These are phyloP conservation scores for Macrocybe gigantea DNA, from an alignment of 768 basidiomycete species.

Conservation along the genomic window DNA sequence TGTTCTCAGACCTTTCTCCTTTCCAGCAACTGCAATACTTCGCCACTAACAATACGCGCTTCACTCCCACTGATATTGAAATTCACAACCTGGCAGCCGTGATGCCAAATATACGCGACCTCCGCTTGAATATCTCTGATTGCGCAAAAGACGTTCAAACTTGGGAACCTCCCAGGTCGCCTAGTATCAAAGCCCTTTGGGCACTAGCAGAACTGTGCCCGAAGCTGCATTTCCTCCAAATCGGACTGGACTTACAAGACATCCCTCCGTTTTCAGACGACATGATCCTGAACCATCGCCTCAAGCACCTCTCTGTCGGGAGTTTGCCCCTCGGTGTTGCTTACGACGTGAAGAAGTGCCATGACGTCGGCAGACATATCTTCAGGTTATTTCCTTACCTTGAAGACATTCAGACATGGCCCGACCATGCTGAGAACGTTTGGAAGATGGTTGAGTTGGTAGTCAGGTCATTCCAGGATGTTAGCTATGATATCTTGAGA, in stretches of 20 bases:
- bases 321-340: no score
- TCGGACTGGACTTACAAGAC: not conserved
- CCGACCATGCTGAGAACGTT: no score
- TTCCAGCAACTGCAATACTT: constrained; percentile 1
- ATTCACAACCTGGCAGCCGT: not conserved
- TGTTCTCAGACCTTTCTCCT: not conserved
- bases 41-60: not conserved
- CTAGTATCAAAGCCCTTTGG: not conserved
- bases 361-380: no score
- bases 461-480: no score
- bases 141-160: no score
- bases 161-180: not conserved
- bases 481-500: no score
- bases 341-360: no score
- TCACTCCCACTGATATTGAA: not conserved
- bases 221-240: not conserved
- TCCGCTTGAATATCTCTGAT: not conserved
- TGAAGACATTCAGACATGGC: no score
- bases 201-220: constrained; percentile 1
- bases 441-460: no score
- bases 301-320: no score
- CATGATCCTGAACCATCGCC: no score
- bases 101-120: not conserved
- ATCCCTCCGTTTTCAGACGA: not conserved
- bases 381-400: no score